Evolutionary conservation across 768 basidiomycete genomes (phyloP), one percentile per base, ranked within the genome.

Genomic region (Imleria badia): DNA sequence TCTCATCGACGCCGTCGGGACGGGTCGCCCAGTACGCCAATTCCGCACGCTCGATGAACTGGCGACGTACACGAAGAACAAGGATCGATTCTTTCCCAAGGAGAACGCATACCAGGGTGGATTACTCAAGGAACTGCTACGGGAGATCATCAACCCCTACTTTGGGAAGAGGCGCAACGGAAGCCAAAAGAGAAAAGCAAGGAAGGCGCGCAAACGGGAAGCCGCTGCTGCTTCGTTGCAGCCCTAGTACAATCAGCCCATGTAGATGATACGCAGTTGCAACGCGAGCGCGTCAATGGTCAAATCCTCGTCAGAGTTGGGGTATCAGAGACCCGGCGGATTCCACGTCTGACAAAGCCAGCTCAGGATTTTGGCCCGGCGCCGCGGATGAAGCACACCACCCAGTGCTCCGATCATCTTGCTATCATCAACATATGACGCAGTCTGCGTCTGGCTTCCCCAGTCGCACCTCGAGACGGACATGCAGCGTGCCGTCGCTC

Each of bases 391-490:
- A n/a, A n/a, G n/a, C n/a, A n/a, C n/a, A n/a, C n/a, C n/a, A n/a
- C n/a, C n/a, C n/a, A n/a, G 11, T 26, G 19, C 19, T 30, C n/a
- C n/a, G n/a, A n/a, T n/a, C n/a, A n/a, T n/a, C n/a, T n/a, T n/a
- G n/a, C n/a, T n/a, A n/a, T n/a, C n/a, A n/a, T n/a, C n/a, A n/a
- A n/a, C n/a, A n/a, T n/a, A n/a, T n/a, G n/a, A n/a, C n/a, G n/a
- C n/a, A n/a, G n/a, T n/a, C n/a, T n/a, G n/a, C n/a, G n/a, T 52
- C 52, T 2, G 78, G 69, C 48, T 71, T 75, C 15, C 60, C 70
- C 15, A 82, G 66, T 26, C 69, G 67, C 2, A 77, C 80, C 60
- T 82, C 81, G 12, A 83, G 62, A 9, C 78, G 74, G 0, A 64
- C 77, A 42, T 73, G 60, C n/a, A 82, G 66, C 20, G 72, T 71